Evolutionary conservation across 805 yeast genomes (phyloP), one percentile per base, ranked within the genome.

Genomic region (Pichia californica): DNA sequence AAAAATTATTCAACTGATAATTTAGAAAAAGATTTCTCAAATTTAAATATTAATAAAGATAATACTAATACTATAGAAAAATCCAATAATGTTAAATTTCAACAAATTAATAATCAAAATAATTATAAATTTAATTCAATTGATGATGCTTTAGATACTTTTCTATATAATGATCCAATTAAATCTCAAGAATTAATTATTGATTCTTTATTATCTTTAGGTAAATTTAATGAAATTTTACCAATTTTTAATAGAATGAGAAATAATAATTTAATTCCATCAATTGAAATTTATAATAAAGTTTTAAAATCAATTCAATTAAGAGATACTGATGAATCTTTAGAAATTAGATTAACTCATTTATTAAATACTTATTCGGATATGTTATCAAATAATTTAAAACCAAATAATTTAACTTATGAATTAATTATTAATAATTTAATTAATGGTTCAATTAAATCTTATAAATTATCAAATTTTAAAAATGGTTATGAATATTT

Each of bases 311-410:
- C 88, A 1, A 69, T 83, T 10, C 60, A 72, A 13, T 47, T 59
- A 34, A 70, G 93, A 58, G 53, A 76, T 31, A 70, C 72, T 43
- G 74, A 74, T 44, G 73, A 70, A 48, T 67, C 79, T 21, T 61
- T 76, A 7, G 88, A 83, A 56, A 73, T 71, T 36, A 75, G 73
- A 55, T 67, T 83, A 57, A 81, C 85, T 2, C 76, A 73, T 42
- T 58, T 83, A 45, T 63, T 83, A 49, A 80, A 77, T 18, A 78
- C 81, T 29, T 83, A 83, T 56, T 84, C 83, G 40, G 88, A 81
- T 52, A 63, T 82, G 56, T 66, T 83, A 31, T 55, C 73, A 20
- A 68, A 70, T 50, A 69, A 67, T 47, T 47, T 76, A 31, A 79
- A 76, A 55, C 93, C 93, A 15, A 68, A 72, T 21, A 53, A 58